Evolutionary conservation across 73 alveolate species (phyloP), one percentile per base, ranked within the genome.

Genomic region (Paramecium pentaurelia): DNA sequence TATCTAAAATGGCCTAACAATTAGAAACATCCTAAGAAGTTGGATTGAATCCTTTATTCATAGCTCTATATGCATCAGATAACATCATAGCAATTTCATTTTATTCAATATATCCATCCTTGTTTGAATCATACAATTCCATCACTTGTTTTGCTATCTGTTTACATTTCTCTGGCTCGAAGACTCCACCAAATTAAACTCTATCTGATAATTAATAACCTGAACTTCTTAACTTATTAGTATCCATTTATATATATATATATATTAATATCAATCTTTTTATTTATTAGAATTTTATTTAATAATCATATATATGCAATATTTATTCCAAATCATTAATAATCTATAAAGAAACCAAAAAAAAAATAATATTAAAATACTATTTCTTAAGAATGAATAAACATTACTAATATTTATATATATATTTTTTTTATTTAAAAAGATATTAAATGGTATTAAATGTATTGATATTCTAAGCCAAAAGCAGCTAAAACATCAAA

Each of bases 21-120:
- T 40, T 42, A 7, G 36, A 73, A 59, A 64, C 93, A n/a, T 87
- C 93, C 25, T 59, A 54, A 6, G 71, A 42, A 6, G 87, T 58
- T 60, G 64, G 89, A 10, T 87, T 54, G 30, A 64, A 73, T 16
- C 84, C 86, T 25, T 64, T 87, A 34, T 77, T 77, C 93, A 87
- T 87, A 20, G 60, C 93, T 34, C 88, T 54, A 38, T 87, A 87
- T 20, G 93, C 84, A 36, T 87, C 93, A 4, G 71, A 42, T 38
- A 87, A 64, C 58, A 87, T 64, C 25, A 38, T 37, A 22, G 64
- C 84, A 87, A 87, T 64, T 60, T 87, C 93, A 25, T 60, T 60
- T 87, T 40, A 51, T 25, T 87, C 93, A 20, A 87, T 27, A 68
- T 87, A 87, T 6, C 93, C 93, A 38, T 77, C 86, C 71, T 87